Percentiles rank a stretch among this genome's conserved stretches.
These are phyloP conservation scores for Cladophialophora psammophila DNA, from an alignment of 2,329 filamentous ascomycete genomes.

Conservation along the genomic window DNA sequence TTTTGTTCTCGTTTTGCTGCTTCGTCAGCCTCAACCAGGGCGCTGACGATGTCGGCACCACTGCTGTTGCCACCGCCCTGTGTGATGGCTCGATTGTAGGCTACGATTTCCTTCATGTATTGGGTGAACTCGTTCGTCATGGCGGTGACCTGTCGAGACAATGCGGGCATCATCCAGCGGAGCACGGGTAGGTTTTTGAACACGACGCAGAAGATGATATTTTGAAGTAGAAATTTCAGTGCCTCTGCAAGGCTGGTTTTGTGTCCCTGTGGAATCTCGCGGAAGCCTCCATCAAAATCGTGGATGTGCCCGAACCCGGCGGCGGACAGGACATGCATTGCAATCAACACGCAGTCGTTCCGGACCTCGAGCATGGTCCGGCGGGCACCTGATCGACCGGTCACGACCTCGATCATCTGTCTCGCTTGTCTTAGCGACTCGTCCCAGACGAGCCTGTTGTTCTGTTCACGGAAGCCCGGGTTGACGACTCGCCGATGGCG, in stretches of 20 bases:
- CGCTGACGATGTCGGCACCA: constrained; percentile 31
- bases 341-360: constrained; percentile 47
- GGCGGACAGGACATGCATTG: constrained; percentile 49
- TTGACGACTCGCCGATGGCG: constrained; percentile 54
- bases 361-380: constrained; percentile 33
- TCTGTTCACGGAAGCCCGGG: constrained; percentile 55
- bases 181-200: constrained; percentile 34
- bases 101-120: constrained; percentile 36
- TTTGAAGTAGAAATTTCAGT: constrained; percentile 37
- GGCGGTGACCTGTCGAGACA: constrained; percentile 38
- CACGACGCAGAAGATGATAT: constrained; percentile 31
- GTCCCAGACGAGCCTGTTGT: constrained; percentile 50
- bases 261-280: constrained; percentile 33
- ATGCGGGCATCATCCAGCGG: constrained; percentile 42
- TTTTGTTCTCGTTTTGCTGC: constrained; percentile 44
- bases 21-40: constrained; percentile 39
- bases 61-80: constrained; percentile 42
- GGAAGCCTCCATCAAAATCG: constrained; percentile 29
- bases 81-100: constrained; percentile 33
- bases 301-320: constrained; percentile 47
- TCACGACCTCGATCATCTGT: constrained; percentile 42
- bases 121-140: constrained; percentile 17
- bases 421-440: constrained; percentile 46
- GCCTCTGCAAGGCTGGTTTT: constrained; percentile 41
- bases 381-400: not conserved